Conservation (phyloP, 371 early-diverging fungal species). For the Mortierella sp. region DNA sequence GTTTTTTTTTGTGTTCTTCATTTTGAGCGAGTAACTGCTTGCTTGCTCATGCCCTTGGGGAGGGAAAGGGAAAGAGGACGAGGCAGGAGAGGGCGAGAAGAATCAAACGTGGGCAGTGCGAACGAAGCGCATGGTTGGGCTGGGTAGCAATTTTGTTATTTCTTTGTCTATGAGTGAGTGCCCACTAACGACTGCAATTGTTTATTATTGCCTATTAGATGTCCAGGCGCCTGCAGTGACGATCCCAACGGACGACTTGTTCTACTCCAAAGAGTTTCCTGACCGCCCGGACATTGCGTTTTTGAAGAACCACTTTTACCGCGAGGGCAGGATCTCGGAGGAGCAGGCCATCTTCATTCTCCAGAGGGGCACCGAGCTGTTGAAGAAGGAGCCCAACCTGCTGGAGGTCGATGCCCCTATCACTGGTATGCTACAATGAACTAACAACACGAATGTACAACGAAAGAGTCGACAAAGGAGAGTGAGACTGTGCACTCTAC, state of each 20-base stretch:
- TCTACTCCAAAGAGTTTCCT: constrained; percentile 72
- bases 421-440: constrained; percentile 76
- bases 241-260: constrained; percentile 67
- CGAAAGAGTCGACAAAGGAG: not conserved
- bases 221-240: constrained; percentile 70
- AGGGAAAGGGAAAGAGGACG: not conserved
- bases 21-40: not conserved
- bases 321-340: constrained; percentile 93
- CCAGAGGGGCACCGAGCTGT: constrained; percentile 76
- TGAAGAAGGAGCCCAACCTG: constrained; percentile 86
- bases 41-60: not conserved
- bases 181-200: not conserved
- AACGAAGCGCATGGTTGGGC: not conserved
- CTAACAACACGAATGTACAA: not conserved
- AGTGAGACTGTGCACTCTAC: not conserved
- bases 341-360: constrained; percentile 93
- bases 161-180: not conserved
- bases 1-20: not conserved
- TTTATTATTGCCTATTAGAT: constrained; percentile 42
- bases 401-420: constrained; percentile 93
- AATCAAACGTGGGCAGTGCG: constrained; percentile 1
- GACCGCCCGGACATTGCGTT: constrained; percentile 85
- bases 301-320: constrained; percentile 89
- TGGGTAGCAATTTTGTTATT: not conserved
- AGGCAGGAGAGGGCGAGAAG: not conserved